These are phyloP conservation scores for Collybia sp. DNA, from an alignment of 768 basidiomycete species.

Conservation along the genomic window DNA sequence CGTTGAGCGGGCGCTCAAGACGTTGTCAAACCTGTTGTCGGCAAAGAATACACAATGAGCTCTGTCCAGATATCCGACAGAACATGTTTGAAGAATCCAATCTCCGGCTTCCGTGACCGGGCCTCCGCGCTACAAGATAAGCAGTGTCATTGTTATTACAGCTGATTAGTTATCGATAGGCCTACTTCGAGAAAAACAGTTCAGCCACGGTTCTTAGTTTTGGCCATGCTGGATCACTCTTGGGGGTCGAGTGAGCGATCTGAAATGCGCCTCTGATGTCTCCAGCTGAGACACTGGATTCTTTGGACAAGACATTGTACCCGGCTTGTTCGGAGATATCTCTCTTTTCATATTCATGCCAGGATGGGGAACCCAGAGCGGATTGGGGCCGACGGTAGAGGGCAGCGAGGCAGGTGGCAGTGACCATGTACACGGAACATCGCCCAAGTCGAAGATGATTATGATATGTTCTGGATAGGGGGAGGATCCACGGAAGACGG, in stretches of 20 bases:
- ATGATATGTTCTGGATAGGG: too few species aligned
- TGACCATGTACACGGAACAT: too few species aligned
- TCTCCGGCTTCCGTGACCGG: conserved; percentile 37
- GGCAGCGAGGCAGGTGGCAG: too few species aligned
- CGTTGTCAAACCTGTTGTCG: conserved; percentile 38
- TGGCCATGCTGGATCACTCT: conserved; percentile 18
- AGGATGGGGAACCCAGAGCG: too few species aligned
- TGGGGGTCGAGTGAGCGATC: conserved; percentile 27
- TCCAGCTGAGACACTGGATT: conserved; percentile 18
- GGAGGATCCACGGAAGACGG: too few species aligned
- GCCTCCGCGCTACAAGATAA: neutral
- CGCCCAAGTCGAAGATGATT: too few species aligned
- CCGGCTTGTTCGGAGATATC: conserved; percentile 22
- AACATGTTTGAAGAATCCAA: conserved; percentile 32
- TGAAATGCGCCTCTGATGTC: conserved; percentile 28
- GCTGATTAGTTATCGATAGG: too few species aligned
- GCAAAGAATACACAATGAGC: conserved; percentile 32
- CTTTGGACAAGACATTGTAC: conserved; percentile 21
- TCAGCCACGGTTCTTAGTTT: too few species aligned
- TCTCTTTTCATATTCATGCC: conserved; percentile 34
- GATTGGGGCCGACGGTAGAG: too few species aligned
- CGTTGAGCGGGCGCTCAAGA: conserved; percentile 34
- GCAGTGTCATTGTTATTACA: too few species aligned
- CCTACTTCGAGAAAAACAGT: too few species aligned
- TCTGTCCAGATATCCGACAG: conserved; percentile 25